Evolutionary conservation across 257 asterid genomes (phyloP), one percentile per base, ranked within the genome.

Genomic region (Solanum sejunctum): DNA sequence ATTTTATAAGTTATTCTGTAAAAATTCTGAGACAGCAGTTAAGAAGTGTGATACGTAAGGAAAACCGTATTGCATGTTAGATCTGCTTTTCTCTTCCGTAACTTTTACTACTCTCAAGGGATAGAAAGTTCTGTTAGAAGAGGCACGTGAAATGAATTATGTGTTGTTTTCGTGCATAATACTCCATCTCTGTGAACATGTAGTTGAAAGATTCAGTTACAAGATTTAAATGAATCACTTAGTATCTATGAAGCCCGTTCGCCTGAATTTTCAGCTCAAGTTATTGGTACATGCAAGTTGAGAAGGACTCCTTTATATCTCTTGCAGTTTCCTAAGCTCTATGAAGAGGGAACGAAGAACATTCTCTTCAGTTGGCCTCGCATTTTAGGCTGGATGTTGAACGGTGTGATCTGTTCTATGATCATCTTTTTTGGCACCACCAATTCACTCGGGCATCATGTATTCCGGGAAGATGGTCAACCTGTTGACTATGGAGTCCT

Each of bases 301-400:
- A 21, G 60, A 49, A 21, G 81, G 58, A 23, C 49, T 45, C 8
- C 21, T 75, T 75, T 23, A 47, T 2, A 23, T 72, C 16, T 77
- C 63, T 23, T 60, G 60, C 97, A 96, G 99, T 84, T 92, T 88
- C 99, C 99, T 51, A 41, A 72, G 85, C 85, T 95, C 43, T 97
- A 97, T 60, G 91, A 87, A 88, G 98, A 95, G 87, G 99, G 99
- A n/a, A 89, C 89, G 15, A 86, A 87, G 47, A 87, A 95, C 89
- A 49, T 91, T 47, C 97, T 97, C 88, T 97, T 97, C 93, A 95
- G 94, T 52, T 97, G 99, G 98, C 88, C 92, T 0, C 94, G 95
- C 26, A 90, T 97, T n/a, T 88, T 97, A 5, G 98, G 99, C 12
- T 97, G 99, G 99, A 95, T 96, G 90, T 66, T 88, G 2, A 96